phyloP scores from a whole-genome alignment of 768 basidiomycete genomes.

The Scleroderma citrinum region DNA sequence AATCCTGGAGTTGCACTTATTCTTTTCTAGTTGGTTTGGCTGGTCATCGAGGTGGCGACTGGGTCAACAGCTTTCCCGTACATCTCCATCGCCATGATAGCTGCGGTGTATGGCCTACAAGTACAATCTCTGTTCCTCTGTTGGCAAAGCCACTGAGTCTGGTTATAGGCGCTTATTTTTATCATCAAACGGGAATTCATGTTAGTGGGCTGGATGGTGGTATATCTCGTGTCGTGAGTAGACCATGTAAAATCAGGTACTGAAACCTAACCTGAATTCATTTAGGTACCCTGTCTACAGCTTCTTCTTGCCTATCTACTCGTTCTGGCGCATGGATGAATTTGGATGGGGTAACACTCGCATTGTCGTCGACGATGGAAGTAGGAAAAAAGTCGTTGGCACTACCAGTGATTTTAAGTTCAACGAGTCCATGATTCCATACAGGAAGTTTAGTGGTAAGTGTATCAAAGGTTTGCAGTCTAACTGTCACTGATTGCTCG shows the following conservation, averaged over 20 bases:
- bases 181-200: slow-evolving; percentile 71
- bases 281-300: slow-evolving; percentile 59
- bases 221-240: slow-evolving; percentile 60
- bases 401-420: slow-evolving; percentile 61
- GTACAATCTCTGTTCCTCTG: slow-evolving; percentile 19
- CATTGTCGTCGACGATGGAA: slow-evolving; percentile 61
- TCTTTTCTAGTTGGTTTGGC: slow-evolving; percentile 44
- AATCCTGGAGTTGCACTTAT: slow-evolving; percentile 8
- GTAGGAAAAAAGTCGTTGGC: slow-evolving; percentile 52
- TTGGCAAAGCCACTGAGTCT: not conserved
- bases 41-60: slow-evolving; percentile 53
- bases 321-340: slow-evolving; percentile 75
- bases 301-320: slow-evolving; percentile 63
- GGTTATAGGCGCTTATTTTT: slow-evolving; percentile 51
- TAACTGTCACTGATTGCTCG: slow-evolving; percentile 8
- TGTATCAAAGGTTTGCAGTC: slow-evolving; percentile 3
- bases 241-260: not conserved
- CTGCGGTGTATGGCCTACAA: slow-evolving; percentile 64
- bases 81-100: slow-evolving; percentile 64
- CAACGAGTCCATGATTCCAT: slow-evolving; percentile 71
- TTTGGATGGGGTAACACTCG: slow-evolving; percentile 66
- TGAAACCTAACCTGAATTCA: slow-evolving; percentile 2
- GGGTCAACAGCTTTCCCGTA: slow-evolving; percentile 49
- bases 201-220: slow-evolving; percentile 69
- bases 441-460: slow-evolving; percentile 67